These are phyloP conservation scores for Serendipita sp. DNA, from an alignment of 768 basidiomycete species.

Conservation along the genomic window DNA sequence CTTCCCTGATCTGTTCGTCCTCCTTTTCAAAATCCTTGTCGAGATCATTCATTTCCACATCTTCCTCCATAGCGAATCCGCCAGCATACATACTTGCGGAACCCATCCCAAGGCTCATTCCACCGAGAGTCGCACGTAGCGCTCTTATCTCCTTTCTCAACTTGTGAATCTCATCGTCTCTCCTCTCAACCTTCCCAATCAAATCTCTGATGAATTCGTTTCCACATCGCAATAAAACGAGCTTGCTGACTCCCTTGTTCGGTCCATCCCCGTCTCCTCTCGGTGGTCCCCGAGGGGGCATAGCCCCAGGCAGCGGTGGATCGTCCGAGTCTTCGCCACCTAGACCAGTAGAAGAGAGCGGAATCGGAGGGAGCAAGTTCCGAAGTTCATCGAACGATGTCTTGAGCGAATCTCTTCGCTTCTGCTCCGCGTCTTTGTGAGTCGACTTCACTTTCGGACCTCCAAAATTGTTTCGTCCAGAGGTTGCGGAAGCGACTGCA, in stretches of 20 bases:
- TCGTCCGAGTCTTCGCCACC: constrained; percentile 62
- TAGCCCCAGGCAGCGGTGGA: constrained; percentile 67
- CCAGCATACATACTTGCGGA: constrained; percentile 10
- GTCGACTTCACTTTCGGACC: constrained; percentile 37
- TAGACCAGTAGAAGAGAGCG: constrained; percentile 20
- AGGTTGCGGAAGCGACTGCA: constrained; percentile 18
- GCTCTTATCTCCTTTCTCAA: constrained; percentile 50
- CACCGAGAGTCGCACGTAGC: constrained; percentile 23
- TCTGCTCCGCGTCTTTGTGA: constrained; percentile 95
- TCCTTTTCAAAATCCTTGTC: constrained; percentile 40
- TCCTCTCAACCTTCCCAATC: constrained; percentile 56
- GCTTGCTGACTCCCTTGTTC: constrained; percentile 85
- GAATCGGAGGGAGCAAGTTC: constrained; percentile 66
- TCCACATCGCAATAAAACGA: constrained; percentile 77
- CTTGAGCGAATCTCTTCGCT: constrained; percentile 90
- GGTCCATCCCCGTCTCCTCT: constrained; percentile 78
- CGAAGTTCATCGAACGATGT: constrained; percentile 80
- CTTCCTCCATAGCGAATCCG: constrained; percentile 20
- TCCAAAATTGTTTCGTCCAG: constrained; percentile 18
- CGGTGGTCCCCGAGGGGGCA: constrained; percentile 80
- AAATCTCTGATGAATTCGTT: constrained; percentile 75
- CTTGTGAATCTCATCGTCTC: constrained; percentile 59
- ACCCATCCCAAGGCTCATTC: neutral
- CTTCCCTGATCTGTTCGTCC: neutral
- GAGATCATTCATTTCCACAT: constrained; percentile 29